phyloP scores from a whole-genome alignment of 2,329 filamentous ascomycete genomes.

The Simplicillium aogashimaense region DNA sequence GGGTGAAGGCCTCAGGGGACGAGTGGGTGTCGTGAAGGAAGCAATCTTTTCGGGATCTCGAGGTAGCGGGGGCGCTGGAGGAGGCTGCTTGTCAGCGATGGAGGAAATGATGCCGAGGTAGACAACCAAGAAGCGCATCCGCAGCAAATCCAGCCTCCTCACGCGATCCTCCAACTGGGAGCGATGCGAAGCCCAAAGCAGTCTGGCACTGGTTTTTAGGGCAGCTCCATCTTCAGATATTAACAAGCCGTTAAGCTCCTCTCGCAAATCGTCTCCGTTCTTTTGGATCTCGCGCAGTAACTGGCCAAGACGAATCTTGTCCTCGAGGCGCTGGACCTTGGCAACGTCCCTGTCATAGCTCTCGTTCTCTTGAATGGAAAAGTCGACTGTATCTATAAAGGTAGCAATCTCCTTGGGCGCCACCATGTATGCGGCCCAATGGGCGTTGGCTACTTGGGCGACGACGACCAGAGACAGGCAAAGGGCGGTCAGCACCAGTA shows the following conservation, averaged over 20 bases:
- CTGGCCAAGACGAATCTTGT: constrained; percentile 49
- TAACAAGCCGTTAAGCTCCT: constrained; percentile 45
- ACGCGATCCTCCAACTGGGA: constrained; percentile 45
- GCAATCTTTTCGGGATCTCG: constrained; percentile 25
- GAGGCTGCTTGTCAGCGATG: constrained; percentile 22
- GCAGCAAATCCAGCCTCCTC: constrained; percentile 47
- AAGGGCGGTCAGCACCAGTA: constrained; percentile 49
- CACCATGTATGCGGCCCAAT: constrained; percentile 44
- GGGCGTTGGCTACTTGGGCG: constrained; percentile 39
- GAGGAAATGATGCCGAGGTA: constrained; percentile 50
- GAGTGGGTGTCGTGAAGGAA: constrained; percentile 17
- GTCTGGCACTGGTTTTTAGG: constrained; percentile 36
- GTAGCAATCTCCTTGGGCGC: constrained; percentile 48
- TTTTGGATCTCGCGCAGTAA: constrained; percentile 54
- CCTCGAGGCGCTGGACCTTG: constrained; percentile 47
- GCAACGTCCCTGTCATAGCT: constrained; percentile 51
- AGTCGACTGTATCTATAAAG: constrained; percentile 51
- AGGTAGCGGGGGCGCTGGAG: constrained; percentile 16
- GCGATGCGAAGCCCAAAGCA: constrained; percentile 50
- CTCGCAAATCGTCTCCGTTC: constrained; percentile 49
- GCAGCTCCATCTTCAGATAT: constrained; percentile 30
- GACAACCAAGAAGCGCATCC: constrained; percentile 55
- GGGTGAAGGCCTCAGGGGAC: constrained; percentile 20
- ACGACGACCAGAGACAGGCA: constrained; percentile 44
- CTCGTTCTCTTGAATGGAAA: constrained; percentile 54